phyloP scores from a whole-genome alignment of 2,329 filamentous ascomycete species.

The Phialocephala sp. region DNA sequence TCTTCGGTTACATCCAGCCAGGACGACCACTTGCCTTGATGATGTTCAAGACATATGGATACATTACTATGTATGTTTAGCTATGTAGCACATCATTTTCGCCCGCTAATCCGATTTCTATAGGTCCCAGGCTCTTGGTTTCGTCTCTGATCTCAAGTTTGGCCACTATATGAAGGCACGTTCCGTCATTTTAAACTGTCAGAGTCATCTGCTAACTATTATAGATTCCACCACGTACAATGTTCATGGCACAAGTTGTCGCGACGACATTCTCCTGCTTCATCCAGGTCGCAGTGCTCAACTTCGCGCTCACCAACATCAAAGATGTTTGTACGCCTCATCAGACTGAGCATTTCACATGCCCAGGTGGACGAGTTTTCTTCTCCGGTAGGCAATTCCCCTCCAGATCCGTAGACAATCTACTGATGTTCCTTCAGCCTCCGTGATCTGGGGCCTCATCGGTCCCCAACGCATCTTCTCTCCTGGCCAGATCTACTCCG shows the following conservation, averaged over 20 bases:
- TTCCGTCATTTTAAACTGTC: neutral
- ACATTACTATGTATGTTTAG: conserved; percentile 72
- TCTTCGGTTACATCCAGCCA: conserved; percentile 75
- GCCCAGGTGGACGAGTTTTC: conserved; percentile 57
- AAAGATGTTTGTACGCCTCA: conserved; percentile 64
- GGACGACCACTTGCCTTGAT: conserved; percentile 75
- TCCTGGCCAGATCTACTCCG: conserved; percentile 65
- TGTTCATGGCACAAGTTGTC: conserved; percentile 55
- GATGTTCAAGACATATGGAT: conserved; percentile 79
- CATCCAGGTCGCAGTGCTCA: conserved; percentile 68
- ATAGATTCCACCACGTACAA: conserved; percentile 37
- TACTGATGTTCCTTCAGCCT: conserved; percentile 53
- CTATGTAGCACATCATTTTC: conserved; percentile 64
- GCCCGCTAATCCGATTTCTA: neutral
- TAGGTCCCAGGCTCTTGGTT: conserved; percentile 51
- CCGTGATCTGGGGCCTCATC: conserved; percentile 76
- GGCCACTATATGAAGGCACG: conserved; percentile 55
- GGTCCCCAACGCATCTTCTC: conserved; percentile 75
- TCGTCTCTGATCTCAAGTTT: conserved; percentile 55
- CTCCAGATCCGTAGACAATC: neutral
- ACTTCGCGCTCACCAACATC: conserved; percentile 66
- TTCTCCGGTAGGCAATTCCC: conserved; percentile 55
- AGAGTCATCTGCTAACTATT: conserved; percentile 62
- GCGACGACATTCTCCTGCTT: conserved; percentile 67
- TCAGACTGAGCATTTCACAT: conserved; percentile 61